phyloP scores from a whole-genome alignment of 75 land plant genomes.

The Ceratopteris richardii region DNA sequence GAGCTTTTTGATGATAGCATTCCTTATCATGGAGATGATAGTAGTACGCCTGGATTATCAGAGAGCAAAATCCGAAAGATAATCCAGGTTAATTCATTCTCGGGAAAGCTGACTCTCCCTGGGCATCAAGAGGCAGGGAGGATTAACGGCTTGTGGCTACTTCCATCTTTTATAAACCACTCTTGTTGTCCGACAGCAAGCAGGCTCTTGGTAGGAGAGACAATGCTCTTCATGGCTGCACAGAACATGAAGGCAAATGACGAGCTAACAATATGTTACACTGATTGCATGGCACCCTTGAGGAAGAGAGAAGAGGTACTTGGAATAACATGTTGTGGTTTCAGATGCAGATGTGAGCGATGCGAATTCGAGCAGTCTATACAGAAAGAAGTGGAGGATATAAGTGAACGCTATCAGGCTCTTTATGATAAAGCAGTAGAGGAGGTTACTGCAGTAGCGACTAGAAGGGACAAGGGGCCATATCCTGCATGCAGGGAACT shows the following conservation, averaged over 20 bases:
- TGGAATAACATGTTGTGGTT: slow-evolving; percentile 22
- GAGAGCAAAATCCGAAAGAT: slow-evolving; percentile 9
- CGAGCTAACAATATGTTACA: slow-evolving; percentile 23
- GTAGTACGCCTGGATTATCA: too few relatives aligned
- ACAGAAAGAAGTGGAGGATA: not conserved
- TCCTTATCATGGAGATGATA: not conserved
- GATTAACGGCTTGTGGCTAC: slow-evolving; percentile 20
- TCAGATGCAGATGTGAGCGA: slow-evolving; percentile 25
- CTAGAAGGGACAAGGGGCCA: not conserved
- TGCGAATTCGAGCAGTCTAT: slow-evolving; percentile 19
- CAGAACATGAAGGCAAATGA: slow-evolving; percentile 34
- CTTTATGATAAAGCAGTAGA: slow-evolving; percentile 4
- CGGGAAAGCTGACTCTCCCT: not conserved
- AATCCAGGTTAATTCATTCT: slow-evolving; percentile 14
- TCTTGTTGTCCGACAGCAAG: slow-evolving; percentile 33
- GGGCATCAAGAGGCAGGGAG: not conserved
- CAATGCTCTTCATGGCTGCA: slow-evolving; percentile 20
- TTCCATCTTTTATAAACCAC: slow-evolving; percentile 34
- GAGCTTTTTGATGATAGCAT: not conserved
- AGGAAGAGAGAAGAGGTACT: slow-evolving; percentile 13
- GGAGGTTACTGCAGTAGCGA: slow-evolving; percentile 3
- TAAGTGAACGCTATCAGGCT: not conserved
- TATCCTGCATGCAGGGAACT: slow-evolving; percentile 1
- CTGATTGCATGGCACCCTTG: slow-evolving; percentile 23
- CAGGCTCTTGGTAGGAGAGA: slow-evolving; percentile 21